Conservation (phyloP, 2,329 filamentous ascomycete genomes). For the Pyricularia grisea region DNA sequence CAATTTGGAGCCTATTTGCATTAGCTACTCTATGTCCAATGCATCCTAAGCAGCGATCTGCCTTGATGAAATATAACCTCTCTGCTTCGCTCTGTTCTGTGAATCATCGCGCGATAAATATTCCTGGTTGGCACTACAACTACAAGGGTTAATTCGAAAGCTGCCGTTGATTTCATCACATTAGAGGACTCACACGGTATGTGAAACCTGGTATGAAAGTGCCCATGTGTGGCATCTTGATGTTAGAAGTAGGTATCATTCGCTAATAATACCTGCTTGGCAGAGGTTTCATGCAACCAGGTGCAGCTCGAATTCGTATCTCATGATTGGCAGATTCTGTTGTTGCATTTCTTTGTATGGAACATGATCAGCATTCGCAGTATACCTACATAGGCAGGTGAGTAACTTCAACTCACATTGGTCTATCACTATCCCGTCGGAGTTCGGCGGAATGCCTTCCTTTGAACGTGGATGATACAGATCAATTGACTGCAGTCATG, state of each 20-base stretch:
- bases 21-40: neutral
- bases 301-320: neutral
- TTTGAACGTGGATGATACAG: neutral
- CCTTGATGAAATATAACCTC: neutral
- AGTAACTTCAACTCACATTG: neutral
- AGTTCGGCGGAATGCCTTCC: neutral
- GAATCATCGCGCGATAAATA: neutral
- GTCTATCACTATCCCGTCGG: neutral
- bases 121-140: neutral
- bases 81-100: neutral
- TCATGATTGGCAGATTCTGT: neutral
- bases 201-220: neutral
- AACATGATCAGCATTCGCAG: neutral
- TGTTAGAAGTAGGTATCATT: neutral
- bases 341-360: neutral
- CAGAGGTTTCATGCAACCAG: neutral
- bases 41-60: neutral
- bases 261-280: neutral
- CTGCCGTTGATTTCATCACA: neutral
- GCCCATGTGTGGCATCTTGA: neutral
- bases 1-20: neutral
- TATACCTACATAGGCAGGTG: neutral
- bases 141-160: neutral
- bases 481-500: slow-evolving; percentile 11
- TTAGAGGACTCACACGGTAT: neutral